Evolutionary conservation across 2,329 filamentous ascomycete species (phyloP), one percentile per base, ranked within the genome.

Genomic region (Aspergillus quadricinctus): DNA sequence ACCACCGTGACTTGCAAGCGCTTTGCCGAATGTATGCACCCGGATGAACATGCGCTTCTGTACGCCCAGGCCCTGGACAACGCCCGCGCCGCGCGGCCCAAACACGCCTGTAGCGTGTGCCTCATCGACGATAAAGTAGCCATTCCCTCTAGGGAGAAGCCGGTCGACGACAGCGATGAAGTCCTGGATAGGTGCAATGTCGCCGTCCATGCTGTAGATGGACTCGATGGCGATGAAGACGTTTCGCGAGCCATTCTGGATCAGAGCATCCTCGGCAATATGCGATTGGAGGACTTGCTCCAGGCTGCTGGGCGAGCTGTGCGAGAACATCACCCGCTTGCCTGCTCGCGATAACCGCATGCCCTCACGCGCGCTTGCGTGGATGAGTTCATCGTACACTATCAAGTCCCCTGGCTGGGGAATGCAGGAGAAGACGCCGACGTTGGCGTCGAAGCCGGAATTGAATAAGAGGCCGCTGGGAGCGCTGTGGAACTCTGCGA

Each of bases 171-270:
- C 75, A 0, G 78, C 70, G 1, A 88, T 78, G 19, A 92, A 82
- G 5, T 84, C 79, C 10, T 67, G 64, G 10, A 94, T 74, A 0
- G 87, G 87, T 0, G 83, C 83, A 19, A 90, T 74, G 62, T 92
- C 88, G 0, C 90, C 90, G 53, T 93, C 89, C 90, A 94, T 94
- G 69, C 88, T 92, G 70, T 94, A 93, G 0, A 91, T 77, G 0
- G 81, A 83, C 62, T 91, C 88, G 0, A 90, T 78, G 0, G 83
- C 84, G n/a, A 91, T 70, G 61, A 91, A 88, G 2, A 90, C 78
- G 60, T 83, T 86, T 0, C 67, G 67, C 1, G 66, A 56, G 0
- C 82, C 81, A 0, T 60, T 52, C 0, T 48, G 48, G 0, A 83
- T 52, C 49, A 52, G 19, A 1, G 66, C 57, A 27, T 80, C 73